Evolutionary conservation across 208 protist species (phyloP).

Genomic region (Trypanosoma melophagium): DNA sequence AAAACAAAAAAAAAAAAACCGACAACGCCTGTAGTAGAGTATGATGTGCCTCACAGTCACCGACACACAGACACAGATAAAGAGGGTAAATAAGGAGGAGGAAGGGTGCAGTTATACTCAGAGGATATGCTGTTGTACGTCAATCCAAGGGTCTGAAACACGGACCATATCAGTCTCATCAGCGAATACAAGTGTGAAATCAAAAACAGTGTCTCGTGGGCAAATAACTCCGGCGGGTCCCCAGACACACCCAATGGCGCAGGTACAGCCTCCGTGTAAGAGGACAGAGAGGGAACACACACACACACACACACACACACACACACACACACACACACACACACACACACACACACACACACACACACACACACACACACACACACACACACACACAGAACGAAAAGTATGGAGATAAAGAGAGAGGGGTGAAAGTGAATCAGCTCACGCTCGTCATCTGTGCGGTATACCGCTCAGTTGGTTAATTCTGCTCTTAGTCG

Average conservation of each 20-base stretch:
- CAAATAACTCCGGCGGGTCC: slow-evolving; percentile 26
- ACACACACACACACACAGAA: not conserved
- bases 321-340: too few species aligned
- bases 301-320: too few species aligned
- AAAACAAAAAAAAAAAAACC: slow-evolving; percentile 33
- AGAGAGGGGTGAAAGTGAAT: not conserved
- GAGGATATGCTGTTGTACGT: slow-evolving; percentile 73
- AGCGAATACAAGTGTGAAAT: slow-evolving; percentile 4
- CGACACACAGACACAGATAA: not conserved
- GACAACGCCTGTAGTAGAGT: slow-evolving; percentile 34
- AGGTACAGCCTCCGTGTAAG: slow-evolving; percentile 5
- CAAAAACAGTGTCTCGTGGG: slow-evolving; percentile 6
- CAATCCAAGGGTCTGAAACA: slow-evolving; percentile 68
- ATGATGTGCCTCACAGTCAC: not conserved
- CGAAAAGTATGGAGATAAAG: not conserved
- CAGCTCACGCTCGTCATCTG: slow-evolving; percentile 17
- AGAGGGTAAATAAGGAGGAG: not conserved
- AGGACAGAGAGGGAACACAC: not conserved
- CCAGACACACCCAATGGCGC: slow-evolving; percentile 13
- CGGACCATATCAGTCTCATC: slow-evolving; percentile 83
- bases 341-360: too few species aligned
- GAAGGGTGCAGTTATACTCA: slow-evolving; percentile 22
- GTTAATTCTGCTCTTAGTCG: slow-evolving; percentile 38
- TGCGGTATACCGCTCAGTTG: slow-evolving; percentile 16
- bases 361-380: not conserved